These are phyloP conservation scores for Narthecium ossifragum DNA, from an alignment of 106 monocot species.

Conservation along the genomic window DNA sequence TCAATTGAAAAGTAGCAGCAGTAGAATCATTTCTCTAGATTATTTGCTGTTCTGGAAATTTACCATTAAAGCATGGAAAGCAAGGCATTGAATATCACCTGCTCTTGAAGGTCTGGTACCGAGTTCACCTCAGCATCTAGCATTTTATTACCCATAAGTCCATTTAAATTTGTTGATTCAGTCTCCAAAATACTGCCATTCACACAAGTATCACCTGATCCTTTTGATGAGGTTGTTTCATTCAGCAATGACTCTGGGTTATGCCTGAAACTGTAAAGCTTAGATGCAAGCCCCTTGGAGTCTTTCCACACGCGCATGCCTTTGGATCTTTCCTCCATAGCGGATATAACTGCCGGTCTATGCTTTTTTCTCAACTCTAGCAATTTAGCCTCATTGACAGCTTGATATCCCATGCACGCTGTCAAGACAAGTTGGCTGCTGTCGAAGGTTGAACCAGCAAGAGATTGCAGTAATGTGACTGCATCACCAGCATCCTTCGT, in stretches of 20 bases:
- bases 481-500: conserved; percentile 98
- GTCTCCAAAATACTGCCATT: conserved; percentile 39
- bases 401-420: conserved; percentile 92
- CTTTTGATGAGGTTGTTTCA: conserved; percentile 35
- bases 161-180: conserved; percentile 27
- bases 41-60: not conserved
- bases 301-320: conserved; percentile 60
- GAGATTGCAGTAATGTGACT: conserved; percentile 83
- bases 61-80: not conserved
- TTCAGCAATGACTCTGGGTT: conserved; percentile 40
- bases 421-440: conserved; percentile 92
- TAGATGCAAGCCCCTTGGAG: conserved; percentile 67
- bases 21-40: not conserved
- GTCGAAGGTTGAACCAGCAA: conserved; percentile 94
- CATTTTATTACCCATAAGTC: conserved; percentile 26
- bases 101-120: conserved; percentile 73
- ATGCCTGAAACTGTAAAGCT: conserved; percentile 89
- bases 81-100: conserved; percentile 66
- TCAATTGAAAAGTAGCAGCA: not conserved
- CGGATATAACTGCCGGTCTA: conserved; percentile 52
- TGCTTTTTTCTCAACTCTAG: conserved; percentile 64
- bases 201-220: conserved; percentile 11
- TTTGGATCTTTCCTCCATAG: conserved; percentile 79
- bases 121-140: conserved; percentile 53
- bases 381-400: conserved; percentile 61